Conservation (phyloP, 495 filamentous ascomycete species). For the Glonium stellatum region DNA sequence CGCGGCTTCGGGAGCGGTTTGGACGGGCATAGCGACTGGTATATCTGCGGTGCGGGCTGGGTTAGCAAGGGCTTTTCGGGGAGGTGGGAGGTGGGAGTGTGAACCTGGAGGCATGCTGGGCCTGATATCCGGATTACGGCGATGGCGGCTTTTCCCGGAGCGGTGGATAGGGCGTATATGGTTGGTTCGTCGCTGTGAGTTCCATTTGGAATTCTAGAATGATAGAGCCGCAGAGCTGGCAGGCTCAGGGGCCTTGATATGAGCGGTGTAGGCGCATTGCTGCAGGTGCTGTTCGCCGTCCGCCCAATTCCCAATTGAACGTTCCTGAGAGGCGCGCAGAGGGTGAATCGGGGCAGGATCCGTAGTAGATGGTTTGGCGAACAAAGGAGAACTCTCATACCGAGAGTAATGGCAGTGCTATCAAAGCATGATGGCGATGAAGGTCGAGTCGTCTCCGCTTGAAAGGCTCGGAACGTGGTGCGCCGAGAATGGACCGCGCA, state of each 20-base stretch:
- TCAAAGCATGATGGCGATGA: conserved; percentile 4
- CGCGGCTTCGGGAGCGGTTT: conserved; percentile 61
- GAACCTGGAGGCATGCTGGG: conserved; percentile 44
- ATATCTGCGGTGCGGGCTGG: conserved; percentile 51
- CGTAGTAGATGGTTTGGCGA: neutral
- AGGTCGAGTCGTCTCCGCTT: neutral
- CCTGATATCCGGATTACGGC: conserved; percentile 88
- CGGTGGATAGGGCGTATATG: conserved; percentile 89
- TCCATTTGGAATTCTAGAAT: neutral
- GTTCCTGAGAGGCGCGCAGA: neutral
- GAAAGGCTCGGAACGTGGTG: neutral
- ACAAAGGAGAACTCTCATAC: conserved; percentile 24
- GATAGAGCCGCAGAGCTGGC: neutral
- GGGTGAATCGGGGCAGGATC: neutral
- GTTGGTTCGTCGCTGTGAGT: conserved; percentile 41
- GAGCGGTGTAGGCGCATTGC: neutral
- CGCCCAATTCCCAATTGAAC: conserved; percentile 3
- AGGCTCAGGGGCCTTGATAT: conserved; percentile 4
- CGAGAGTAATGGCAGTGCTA: conserved; percentile 11
- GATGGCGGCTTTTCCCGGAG: conserved; percentile 79
- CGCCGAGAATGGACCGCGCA: conserved; percentile 51
- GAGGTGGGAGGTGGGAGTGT: conserved; percentile 3
- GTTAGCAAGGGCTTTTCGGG: neutral
- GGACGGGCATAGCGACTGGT: conserved; percentile 64
- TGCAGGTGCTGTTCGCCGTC: neutral